These are phyloP conservation scores for Taiozyma sp. DNA, from an alignment of 1,139 yeast genomes.

Conservation along the genomic window DNA sequence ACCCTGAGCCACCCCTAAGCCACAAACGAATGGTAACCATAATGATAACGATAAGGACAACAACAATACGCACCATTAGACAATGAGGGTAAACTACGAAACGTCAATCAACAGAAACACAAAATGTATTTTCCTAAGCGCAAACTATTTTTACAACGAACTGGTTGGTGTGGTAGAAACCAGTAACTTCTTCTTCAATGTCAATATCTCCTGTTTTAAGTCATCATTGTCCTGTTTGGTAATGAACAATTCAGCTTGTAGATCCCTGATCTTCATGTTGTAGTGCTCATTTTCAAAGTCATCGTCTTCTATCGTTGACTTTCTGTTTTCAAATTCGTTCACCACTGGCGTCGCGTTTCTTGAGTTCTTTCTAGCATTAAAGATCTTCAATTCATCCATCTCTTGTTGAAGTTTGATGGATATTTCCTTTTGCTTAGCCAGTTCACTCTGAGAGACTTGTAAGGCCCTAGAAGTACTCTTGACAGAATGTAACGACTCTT, in stretches of 20 bases:
- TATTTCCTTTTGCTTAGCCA: slow-evolving; percentile 51
- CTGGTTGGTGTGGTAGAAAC: slow-evolving; percentile 15
- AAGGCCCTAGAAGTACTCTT: slow-evolving; percentile 75
- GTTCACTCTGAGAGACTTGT: slow-evolving; percentile 67
- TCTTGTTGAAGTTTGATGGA: slow-evolving; percentile 58
- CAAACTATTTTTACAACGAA: slow-evolving; percentile 1
- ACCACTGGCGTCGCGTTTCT: slow-evolving; percentile 31
- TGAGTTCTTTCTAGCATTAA: slow-evolving; percentile 33
- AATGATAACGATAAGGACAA: too few relatives aligned
- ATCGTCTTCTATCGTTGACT: slow-evolving; percentile 21
- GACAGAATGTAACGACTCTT: slow-evolving; percentile 66
- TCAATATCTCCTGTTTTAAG: slow-evolving; percentile 58
- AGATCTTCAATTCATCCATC: slow-evolving; percentile 62
- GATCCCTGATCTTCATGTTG: slow-evolving; percentile 72
- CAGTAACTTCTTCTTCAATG: slow-evolving; percentile 53
- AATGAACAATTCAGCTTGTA: slow-evolving; percentile 80
- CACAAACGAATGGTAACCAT: background rate
- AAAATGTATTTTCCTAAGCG: background rate
- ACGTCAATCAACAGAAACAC: background rate
- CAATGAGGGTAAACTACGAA: too few relatives aligned
- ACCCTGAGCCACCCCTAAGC: background rate
- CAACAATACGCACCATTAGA: too few relatives aligned
- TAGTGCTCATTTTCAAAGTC: slow-evolving; percentile 61
- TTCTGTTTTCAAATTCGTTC: slow-evolving; percentile 12
- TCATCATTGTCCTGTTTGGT: slow-evolving; percentile 82